phyloP scores from a whole-genome alignment of 371 early-diverging fungal species.

The Mortierella sp. region DNA sequence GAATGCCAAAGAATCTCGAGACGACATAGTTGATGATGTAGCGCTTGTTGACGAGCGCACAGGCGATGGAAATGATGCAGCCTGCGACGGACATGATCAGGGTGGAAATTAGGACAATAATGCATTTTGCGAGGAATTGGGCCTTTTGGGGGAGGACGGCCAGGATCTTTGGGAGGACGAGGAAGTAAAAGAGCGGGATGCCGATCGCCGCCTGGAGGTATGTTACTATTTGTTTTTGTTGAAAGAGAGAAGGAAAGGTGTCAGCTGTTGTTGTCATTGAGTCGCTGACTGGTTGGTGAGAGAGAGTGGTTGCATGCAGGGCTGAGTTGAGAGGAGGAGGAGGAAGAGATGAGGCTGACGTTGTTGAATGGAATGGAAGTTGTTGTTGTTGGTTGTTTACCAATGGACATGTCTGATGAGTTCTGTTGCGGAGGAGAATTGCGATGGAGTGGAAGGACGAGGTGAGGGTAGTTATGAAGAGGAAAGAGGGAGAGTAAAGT shows the following conservation, averaged over 20 bases:
- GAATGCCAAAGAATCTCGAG: slow-evolving; percentile 66
- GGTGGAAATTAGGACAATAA: slow-evolving; percentile 32
- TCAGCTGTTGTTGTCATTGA: background rate
- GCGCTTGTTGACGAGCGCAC: slow-evolving; percentile 51
- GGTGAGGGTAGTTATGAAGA: background rate
- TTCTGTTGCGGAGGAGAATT: background rate
- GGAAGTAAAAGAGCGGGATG: slow-evolving; percentile 22
- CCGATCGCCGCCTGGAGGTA: slow-evolving; percentile 17
- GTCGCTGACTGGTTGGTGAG: background rate
- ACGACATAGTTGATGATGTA: slow-evolving; percentile 74
- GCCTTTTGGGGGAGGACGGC: slow-evolving; percentile 39
- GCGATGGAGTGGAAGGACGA: background rate
- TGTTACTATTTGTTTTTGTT: background rate
- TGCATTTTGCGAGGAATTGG: slow-evolving; percentile 45
- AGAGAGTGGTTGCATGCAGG: background rate
- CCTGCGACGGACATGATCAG: slow-evolving; percentile 55
- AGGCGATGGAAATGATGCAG: slow-evolving; percentile 45
- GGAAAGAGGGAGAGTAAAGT: background rate
- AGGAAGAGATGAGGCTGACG: background rate
- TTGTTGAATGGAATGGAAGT: background rate
- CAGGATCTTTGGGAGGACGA: slow-evolving; percentile 35
- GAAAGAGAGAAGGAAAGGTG: background rate
- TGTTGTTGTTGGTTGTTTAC: background rate
- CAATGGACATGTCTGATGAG: slow-evolving; percentile 16
- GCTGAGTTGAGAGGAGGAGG: background rate